Evolutionary conservation across 257 asterid species (phyloP).

Genomic region (Echium plantagineum): DNA sequence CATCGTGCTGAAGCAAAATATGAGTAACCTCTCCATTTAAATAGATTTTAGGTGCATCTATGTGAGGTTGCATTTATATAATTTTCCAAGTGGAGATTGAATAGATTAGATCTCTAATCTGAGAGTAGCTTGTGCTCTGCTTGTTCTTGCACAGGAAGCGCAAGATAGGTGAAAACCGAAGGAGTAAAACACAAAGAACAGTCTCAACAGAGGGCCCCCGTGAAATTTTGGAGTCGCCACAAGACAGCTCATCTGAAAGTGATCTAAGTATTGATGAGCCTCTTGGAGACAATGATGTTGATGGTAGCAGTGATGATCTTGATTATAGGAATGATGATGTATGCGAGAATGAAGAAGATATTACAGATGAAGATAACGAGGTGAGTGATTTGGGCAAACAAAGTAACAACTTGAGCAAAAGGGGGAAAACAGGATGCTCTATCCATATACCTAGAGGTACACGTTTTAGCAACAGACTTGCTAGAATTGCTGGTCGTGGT

Average conservation of each 20-base stretch:
- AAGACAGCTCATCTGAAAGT: constrained; percentile 25
- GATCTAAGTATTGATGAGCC: constrained; percentile 15
- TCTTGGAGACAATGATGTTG: constrained; percentile 18
- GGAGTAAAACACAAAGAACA: constrained; percentile 10
- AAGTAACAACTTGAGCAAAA: not conserved
- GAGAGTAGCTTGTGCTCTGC: not conserved
- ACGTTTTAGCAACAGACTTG: constrained; percentile 35
- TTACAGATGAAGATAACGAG: constrained; percentile 12
- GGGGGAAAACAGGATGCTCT: constrained; percentile 15
- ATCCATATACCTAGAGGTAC: constrained; percentile 23
- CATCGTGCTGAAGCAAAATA: not conserved
- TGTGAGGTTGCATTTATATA: not conserved
- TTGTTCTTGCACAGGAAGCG: constrained; percentile 30
- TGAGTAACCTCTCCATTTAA: not conserved
- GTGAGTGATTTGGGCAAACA: constrained; percentile 1
- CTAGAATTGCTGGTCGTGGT: constrained; percentile 33
- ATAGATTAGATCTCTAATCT: not conserved
- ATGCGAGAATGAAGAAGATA: constrained; percentile 24
- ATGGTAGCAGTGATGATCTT: constrained; percentile 25
- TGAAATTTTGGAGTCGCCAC: constrained; percentile 21
- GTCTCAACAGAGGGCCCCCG: constrained; percentile 16
- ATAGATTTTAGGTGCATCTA: not conserved
- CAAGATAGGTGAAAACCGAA: constrained; percentile 30
- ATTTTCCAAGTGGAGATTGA: not conserved
- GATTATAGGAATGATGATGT: constrained; percentile 26